Evolutionary conservation across 2,329 filamentous ascomycete species (phyloP).

Genomic region (Cercospora zeina): DNA sequence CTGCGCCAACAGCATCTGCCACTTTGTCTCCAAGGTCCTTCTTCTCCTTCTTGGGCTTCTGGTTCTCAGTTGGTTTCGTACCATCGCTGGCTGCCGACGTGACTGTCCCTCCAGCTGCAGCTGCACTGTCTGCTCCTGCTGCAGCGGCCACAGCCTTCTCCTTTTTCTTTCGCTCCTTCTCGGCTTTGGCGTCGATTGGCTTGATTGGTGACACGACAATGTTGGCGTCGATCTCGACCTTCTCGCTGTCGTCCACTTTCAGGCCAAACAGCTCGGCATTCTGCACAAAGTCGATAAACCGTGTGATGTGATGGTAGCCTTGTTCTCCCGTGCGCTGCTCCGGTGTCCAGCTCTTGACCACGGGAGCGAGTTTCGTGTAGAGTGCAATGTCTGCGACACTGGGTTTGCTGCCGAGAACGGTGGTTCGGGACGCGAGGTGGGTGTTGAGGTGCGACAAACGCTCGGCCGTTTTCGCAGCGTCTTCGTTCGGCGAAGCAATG

Average conservation of each 20-base stretch:
- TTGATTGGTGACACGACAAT: slow-evolving; percentile 86
- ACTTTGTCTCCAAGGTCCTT: slow-evolving; percentile 54
- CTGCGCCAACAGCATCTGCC: slow-evolving; percentile 48
- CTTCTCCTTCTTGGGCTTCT: slow-evolving; percentile 44
- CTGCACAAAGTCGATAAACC: slow-evolving; percentile 91
- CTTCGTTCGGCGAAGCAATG: slow-evolving; percentile 62
- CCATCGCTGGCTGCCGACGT: slow-evolving; percentile 45
- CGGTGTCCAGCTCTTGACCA: slow-evolving; percentile 74
- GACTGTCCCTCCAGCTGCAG: slow-evolving; percentile 48
- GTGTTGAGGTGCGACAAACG: slow-evolving; percentile 79
- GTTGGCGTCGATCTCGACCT: slow-evolving; percentile 74
- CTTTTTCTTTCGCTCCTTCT: slow-evolving; percentile 96
- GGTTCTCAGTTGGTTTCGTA: slow-evolving; percentile 48
- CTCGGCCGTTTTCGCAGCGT: slow-evolving; percentile 58
- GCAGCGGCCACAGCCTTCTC: slow-evolving; percentile 70
- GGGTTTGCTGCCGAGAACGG: slow-evolving; percentile 84
- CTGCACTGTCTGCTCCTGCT: slow-evolving; percentile 55
- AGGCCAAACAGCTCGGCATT: slow-evolving; percentile 74
- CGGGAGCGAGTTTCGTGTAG: slow-evolving; percentile 74
- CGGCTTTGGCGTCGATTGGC: slow-evolving; percentile 84
- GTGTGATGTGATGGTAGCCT: slow-evolving; percentile 86
- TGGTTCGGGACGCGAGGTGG: slow-evolving; percentile 85
- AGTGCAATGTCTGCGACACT: slow-evolving; percentile 82
- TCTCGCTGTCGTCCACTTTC: slow-evolving; percentile 68
- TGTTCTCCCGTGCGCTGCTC: slow-evolving; percentile 88